Conservation (phyloP, 2,329 filamentous ascomycete genomes). For the Fusarium sp. region DNA sequence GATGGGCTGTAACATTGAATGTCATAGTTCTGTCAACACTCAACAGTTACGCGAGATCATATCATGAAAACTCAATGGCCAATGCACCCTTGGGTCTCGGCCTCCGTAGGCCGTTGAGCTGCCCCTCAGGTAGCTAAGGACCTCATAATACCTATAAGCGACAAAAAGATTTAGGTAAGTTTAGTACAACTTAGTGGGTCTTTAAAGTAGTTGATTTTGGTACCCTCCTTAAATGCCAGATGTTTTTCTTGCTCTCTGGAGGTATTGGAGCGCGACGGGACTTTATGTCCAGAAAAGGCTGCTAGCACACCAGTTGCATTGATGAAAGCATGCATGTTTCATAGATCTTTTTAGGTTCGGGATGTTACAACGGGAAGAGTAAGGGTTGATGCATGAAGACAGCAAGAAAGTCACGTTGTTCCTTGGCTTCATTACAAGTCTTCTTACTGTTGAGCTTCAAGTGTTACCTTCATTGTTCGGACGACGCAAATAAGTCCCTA, state of each 20-base stretch:
- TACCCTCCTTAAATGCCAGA: not conserved
- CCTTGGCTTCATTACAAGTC: no score
- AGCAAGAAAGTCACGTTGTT: no score
- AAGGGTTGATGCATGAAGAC: not conserved
- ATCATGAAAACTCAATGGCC: not conserved
- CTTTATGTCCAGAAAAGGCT: not conserved
- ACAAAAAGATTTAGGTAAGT: not conserved
- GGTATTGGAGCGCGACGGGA: not conserved
- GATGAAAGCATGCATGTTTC: not conserved
- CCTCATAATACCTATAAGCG: no score
- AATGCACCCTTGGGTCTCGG: not conserved
- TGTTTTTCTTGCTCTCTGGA: not conserved
- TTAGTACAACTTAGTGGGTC: not conserved
- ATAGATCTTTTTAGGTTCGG: not conserved
- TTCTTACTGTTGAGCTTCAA: not conserved
- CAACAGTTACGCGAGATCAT: conserved; percentile 1
- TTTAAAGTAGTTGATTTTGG: not conserved
- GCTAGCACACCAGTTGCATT: not conserved
- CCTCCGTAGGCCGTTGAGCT: not conserved
- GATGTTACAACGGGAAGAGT: not conserved
- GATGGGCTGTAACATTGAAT: not conserved
- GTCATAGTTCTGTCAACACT: not conserved
- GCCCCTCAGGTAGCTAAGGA: no score
- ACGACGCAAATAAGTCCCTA: no score
- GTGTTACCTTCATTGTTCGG: not conserved